Percentiles rank a stretch among this genome's conserved stretches.
Conservation (phyloP, 768 basidiomycete species). For the Russula abietina region DNA sequence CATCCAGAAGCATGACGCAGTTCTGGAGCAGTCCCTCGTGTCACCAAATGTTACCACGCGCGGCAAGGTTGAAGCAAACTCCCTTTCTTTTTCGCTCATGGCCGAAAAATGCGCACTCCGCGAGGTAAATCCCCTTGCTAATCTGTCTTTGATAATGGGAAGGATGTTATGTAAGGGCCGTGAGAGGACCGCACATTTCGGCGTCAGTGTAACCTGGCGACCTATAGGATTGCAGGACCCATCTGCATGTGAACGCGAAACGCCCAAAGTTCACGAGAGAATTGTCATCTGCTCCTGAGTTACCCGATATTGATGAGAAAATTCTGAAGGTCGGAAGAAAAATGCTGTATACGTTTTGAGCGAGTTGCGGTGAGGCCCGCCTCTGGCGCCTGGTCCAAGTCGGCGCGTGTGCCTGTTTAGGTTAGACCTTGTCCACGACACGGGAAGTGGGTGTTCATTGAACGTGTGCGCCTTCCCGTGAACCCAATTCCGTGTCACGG, state of each 20-base stretch:
- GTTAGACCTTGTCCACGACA: slow-evolving; percentile 14
- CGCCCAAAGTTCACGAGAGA: slow-evolving; percentile 9
- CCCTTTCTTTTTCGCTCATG: slow-evolving; percentile 14
- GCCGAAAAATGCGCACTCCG: slow-evolving; percentile 18
- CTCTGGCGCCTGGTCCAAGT: neutral
- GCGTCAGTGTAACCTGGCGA: slow-evolving; percentile 4
- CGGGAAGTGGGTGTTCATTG: neutral
- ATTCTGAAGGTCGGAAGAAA: neutral
- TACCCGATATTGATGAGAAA: slow-evolving; percentile 14
- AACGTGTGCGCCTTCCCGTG: neutral
- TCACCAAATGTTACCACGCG: slow-evolving; percentile 13
- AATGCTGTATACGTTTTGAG: slow-evolving; percentile 12
- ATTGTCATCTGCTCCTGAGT: neutral
- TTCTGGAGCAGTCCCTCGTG: slow-evolving; percentile 15
- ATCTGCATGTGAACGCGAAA: slow-evolving; percentile 1
- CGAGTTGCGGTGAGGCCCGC: neutral
- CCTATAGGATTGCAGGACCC: slow-evolving; percentile 10
- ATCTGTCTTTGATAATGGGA: slow-evolving; percentile 11
- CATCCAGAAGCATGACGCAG: slow-evolving; percentile 14
- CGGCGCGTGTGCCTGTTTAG: slow-evolving; percentile 9
- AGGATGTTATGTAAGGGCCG: slow-evolving; percentile 18
- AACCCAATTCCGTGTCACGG: slow-evolving; percentile 16
- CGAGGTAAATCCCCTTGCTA: neutral
- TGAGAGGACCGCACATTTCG: slow-evolving; percentile 13
- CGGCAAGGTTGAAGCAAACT: slow-evolving; percentile 14